A percentile compares a stretch with the other conserved stretches of the same genome.
Evolutionary conservation across 345 rosid species (phyloP).

Genomic region (Clarkia xantiana): DNA sequence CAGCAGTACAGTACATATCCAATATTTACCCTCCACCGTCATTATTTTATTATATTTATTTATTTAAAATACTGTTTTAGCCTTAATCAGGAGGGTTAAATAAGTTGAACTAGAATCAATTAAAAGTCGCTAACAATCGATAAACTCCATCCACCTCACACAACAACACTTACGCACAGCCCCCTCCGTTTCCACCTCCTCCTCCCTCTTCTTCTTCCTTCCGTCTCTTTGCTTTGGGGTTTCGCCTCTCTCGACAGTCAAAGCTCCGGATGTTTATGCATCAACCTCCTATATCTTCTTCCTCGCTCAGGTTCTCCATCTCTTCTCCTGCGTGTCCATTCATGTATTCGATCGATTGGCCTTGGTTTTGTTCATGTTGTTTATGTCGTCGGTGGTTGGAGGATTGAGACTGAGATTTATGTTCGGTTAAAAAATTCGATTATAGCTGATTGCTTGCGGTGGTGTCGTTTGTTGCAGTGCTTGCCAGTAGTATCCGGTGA

Average conservation of each 20-base stretch:
- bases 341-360: neutral
- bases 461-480: slow-evolving; percentile 11
- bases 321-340: neutral
- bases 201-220: slow-evolving; percentile 6
- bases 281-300: slow-evolving; percentile 7
- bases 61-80: too few species aligned
- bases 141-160: neutral
- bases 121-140: neutral
- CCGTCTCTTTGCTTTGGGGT: slow-evolving; percentile 20
- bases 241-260: slow-evolving; percentile 16
- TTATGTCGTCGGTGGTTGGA: neutral
- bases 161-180: neutral
- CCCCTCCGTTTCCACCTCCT: slow-evolving; percentile 1
- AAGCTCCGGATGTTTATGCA: slow-evolving; percentile 25
- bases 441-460: neutral
- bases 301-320: slow-evolving; percentile 18
- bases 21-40: too few species aligned
- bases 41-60: too few species aligned
- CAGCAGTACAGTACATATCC: too few species aligned
- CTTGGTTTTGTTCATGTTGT: neutral
- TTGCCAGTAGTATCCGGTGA: slow-evolving; percentile 25
- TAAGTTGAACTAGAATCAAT: too few species aligned
- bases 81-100: too few species aligned
- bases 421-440: neutral
- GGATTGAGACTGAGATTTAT: slow-evolving; percentile 3